These are phyloP conservation scores for Exophiala viscosa DNA, from an alignment of 2,329 filamentous ascomycete genomes.

Conservation along the genomic window DNA sequence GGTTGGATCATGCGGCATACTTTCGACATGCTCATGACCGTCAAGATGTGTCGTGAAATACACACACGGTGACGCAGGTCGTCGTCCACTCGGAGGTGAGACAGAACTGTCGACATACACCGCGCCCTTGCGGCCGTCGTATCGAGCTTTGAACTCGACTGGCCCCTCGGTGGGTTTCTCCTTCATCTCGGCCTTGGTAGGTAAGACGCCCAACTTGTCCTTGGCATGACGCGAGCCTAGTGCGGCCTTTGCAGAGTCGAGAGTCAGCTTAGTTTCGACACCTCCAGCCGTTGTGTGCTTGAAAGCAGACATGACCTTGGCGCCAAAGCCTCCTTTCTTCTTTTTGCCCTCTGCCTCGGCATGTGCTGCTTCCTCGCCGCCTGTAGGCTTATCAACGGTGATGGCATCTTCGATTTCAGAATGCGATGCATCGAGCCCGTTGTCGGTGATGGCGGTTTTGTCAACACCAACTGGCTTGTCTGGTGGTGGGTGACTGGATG, in stretches of 20 bases:
- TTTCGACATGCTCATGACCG: constrained; percentile 45
- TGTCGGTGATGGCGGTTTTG: constrained; percentile 50
- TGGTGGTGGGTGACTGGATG: constrained; percentile 42
- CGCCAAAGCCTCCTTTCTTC: constrained; percentile 47
- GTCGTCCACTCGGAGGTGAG: constrained; percentile 48
- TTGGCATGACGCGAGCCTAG: constrained; percentile 60
- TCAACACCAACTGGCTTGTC: constrained; percentile 52
- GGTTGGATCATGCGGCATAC: constrained; percentile 50
- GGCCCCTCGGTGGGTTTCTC: constrained; percentile 56
- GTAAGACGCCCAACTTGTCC: constrained; percentile 68
- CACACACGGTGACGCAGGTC: constrained; percentile 64
- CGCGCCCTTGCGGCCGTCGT: constrained; percentile 66
- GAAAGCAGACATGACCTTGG: constrained; percentile 62
- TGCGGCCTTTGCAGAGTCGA: constrained; percentile 66
- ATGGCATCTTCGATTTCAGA: constrained; percentile 65
- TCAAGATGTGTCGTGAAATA: constrained; percentile 57
- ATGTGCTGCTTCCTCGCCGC: constrained; percentile 37
- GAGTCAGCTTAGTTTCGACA: constrained; percentile 67
- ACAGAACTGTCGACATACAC: constrained; percentile 57
- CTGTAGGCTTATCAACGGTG: constrained; percentile 49
- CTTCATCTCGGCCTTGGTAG: constrained; percentile 39
- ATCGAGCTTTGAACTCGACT: constrained; percentile 70
- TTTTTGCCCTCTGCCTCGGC: constrained; percentile 25
- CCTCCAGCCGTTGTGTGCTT: constrained; percentile 66
- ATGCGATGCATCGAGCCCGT: constrained; percentile 59